Percentiles rank a stretch among this genome's conserved stretches.
phyloP scores from a whole-genome alignment of 768 basidiomycete species.

The Dacryopinax spathularia region DNA sequence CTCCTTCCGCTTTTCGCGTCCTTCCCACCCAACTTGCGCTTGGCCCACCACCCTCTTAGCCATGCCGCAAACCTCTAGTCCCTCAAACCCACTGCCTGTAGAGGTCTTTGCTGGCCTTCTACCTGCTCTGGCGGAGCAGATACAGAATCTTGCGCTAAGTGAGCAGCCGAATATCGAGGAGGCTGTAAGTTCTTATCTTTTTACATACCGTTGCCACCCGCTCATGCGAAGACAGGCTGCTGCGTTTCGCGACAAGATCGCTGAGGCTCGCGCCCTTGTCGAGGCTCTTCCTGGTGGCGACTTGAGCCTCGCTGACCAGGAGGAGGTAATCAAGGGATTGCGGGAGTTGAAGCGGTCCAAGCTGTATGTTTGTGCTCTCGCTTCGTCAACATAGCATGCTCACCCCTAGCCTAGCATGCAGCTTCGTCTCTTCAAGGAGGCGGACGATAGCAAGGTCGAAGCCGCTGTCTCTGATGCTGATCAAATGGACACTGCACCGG shows the following conservation, averaged over 20 bases:
- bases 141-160: not conserved
- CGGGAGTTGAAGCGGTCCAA: not conserved
- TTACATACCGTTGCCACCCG: not conserved
- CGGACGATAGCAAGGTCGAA: not conserved
- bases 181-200: not conserved
- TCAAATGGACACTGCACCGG: no score
- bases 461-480: no score
- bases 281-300: not conserved
- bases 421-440: not conserved
- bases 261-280: not conserved
- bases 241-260: not conserved
- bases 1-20: not conserved
- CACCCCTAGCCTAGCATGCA: not conserved
- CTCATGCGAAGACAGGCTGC: not conserved
- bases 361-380: not conserved
- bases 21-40: not conserved
- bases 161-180: not conserved
- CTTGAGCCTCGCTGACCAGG: not conserved
- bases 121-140: slow-evolving; percentile 9
- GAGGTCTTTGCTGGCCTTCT: slow-evolving; percentile 10
- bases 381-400: not conserved
- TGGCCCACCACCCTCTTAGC: not conserved
- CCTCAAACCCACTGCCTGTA: slow-evolving; percentile 7
- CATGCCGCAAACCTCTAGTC: slow-evolving; percentile 2
- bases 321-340: not conserved